phyloP scores from a whole-genome alignment of 2,329 filamentous ascomycete species.

The Aspergillus fructus region DNA sequence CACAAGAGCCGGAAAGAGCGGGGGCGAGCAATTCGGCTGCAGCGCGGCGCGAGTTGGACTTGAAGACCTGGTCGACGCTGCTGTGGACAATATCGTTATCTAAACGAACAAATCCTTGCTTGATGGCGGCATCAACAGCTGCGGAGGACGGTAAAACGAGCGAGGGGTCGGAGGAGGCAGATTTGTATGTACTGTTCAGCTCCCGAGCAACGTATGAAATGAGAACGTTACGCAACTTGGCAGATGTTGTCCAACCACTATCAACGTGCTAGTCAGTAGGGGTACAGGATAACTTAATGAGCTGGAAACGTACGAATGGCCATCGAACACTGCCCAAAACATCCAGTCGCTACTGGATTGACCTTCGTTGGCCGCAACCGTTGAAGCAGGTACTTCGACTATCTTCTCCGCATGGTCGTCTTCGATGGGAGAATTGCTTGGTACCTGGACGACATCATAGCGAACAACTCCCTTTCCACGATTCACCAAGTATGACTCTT shows the following conservation, averaged over 20 bases:
- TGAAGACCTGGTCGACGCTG: constrained; percentile 86
- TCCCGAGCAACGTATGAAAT: constrained; percentile 92
- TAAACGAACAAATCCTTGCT: constrained; percentile 81
- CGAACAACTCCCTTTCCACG: constrained; percentile 87
- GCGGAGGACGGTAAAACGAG: constrained; percentile 69
- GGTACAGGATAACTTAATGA: not conserved
- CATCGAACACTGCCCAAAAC: constrained; percentile 99
- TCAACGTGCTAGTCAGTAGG: constrained; percentile 1
- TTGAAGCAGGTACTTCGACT: constrained; percentile 74
- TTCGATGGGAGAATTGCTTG: constrained; percentile 96
- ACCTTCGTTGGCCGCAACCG: constrained; percentile 55
- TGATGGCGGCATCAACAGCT: constrained; percentile 86
- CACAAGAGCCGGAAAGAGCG: constrained; percentile 94
- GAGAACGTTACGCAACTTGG: constrained; percentile 86
- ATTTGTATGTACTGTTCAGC: constrained; percentile 87
- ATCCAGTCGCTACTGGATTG: constrained; percentile 82
- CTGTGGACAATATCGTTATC: constrained; percentile 94
- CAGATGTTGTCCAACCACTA: constrained; percentile 96
- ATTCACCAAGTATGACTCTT: constrained; percentile 88
- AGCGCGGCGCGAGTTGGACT: constrained; percentile 82
- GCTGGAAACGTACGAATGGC: constrained; percentile 70
- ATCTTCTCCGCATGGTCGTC: constrained; percentile 99
- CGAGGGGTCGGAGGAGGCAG: constrained; percentile 59
- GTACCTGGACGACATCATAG: constrained; percentile 91
- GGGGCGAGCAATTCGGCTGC: constrained; percentile 90